These are phyloP conservation scores for Luffa aegyptiaca DNA, from an alignment of 306 rosid species.

Conservation along the genomic window DNA sequence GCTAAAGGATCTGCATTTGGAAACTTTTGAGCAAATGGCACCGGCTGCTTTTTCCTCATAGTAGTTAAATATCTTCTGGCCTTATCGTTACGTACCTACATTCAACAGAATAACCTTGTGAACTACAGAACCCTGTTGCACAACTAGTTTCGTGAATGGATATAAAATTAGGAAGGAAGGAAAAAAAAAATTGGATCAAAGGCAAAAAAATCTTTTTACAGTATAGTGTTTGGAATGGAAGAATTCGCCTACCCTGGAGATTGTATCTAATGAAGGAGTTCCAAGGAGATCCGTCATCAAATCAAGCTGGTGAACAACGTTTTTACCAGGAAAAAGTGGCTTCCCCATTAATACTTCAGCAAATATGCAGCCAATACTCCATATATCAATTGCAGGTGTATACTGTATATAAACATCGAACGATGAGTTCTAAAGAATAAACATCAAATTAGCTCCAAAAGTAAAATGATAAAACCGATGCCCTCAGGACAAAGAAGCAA, in stretches of 20 bases:
- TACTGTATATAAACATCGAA: conserved; percentile 36
- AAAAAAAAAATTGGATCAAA: not conserved
- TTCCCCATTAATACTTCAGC: conserved; percentile 88
- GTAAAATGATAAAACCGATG: too few relatives aligned
- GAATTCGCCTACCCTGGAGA: conserved; percentile 49
- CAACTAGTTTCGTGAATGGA: not conserved
- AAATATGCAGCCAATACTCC: conserved; percentile 96
- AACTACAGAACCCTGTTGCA: not conserved
- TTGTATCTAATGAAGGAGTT: conserved; percentile 79
- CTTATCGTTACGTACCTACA: conserved; percentile 85
- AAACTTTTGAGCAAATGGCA: conserved; percentile 64
- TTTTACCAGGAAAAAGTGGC: conserved; percentile 96
- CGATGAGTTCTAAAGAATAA: not conserved
- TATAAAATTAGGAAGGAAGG: not conserved
- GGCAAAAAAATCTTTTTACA: not conserved
- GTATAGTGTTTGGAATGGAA: not conserved
- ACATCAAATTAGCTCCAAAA: not conserved
- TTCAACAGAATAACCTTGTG: conserved; percentile 10
- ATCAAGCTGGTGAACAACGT: conserved; percentile 93
- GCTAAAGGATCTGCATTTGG: conserved; percentile 87
- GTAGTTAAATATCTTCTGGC: conserved; percentile 90
- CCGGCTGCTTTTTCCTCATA: conserved; percentile 82
- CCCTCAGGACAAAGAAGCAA: not conserved
- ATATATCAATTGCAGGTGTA: conserved; percentile 92
- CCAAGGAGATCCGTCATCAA: conserved; percentile 93